These are phyloP conservation scores for Botrytis hyacinthi DNA, from an alignment of 2,329 filamentous ascomycete species.

Conservation along the genomic window DNA sequence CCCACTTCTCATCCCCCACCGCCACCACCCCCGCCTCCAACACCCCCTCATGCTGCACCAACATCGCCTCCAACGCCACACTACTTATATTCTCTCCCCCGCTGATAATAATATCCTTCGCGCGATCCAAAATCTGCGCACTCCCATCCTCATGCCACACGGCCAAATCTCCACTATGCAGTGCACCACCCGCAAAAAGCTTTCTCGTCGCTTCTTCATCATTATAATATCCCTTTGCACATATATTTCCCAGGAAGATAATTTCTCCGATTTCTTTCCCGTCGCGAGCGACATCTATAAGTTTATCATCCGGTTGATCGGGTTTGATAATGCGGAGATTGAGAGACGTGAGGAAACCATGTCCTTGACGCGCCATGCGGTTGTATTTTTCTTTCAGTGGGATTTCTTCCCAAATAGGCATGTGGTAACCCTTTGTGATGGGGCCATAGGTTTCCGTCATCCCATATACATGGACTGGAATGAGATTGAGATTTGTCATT, in stretches of 20 bases:
- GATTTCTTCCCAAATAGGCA: constrained; percentile 80
- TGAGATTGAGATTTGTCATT: constrained; percentile 78
- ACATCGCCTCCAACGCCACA: constrained; percentile 85
- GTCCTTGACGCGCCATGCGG: constrained; percentile 90
- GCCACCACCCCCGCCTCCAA: constrained; percentile 91
- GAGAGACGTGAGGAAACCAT: constrained; percentile 82
- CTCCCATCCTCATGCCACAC: constrained; percentile 91
- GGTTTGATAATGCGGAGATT: constrained; percentile 80
- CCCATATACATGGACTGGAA: constrained; percentile 92
- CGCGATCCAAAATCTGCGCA: constrained; percentile 86
- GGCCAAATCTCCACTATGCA: constrained; percentile 89
- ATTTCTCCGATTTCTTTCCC: constrained; percentile 80
- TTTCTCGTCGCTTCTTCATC: constrained; percentile 81
- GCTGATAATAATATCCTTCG: constrained; percentile 98
- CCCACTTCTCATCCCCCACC: constrained; percentile 78
- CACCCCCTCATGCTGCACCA: constrained; percentile 82
- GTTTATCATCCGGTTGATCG: constrained; percentile 63
- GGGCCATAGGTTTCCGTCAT: constrained; percentile 89
- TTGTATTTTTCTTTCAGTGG: constrained; percentile 74
- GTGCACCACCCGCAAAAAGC: constrained; percentile 80
- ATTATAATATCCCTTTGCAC: constrained; percentile 87
- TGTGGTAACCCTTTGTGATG: constrained; percentile 87
- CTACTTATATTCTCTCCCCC: constrained; percentile 97
- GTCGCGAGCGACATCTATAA: constrained; percentile 67
- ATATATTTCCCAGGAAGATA: constrained; percentile 88